A percentile compares a stretch with the other conserved stretches of the same genome.
phyloP scores from a whole-genome alignment of 148 eudicot species.

The Arctostaphylos glauca region DNA sequence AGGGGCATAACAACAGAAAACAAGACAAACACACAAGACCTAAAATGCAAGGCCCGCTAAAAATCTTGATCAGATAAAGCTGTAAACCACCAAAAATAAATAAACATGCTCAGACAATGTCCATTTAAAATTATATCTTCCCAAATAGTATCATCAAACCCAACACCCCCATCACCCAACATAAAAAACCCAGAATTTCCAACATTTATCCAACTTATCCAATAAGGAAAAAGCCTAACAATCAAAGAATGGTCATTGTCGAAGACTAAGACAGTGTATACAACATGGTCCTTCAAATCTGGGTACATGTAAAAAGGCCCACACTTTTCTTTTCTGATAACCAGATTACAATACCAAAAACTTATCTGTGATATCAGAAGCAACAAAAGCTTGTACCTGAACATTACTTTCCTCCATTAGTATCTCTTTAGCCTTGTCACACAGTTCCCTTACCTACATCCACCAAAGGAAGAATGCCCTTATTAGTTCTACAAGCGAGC shows the following conservation, averaged over 20 bases:
- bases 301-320: not conserved
- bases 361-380: not conserved
- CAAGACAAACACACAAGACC: not conserved
- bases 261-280: not conserved
- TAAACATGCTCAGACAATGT: not conserved
- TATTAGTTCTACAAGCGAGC: not conserved
- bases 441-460: constrained; percentile 68
- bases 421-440: constrained; percentile 96
- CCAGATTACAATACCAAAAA: not conserved
- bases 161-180: not conserved
- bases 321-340: not conserved
- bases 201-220: not conserved
- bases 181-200: not conserved
- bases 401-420: constrained; percentile 94
- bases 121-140: not conserved
- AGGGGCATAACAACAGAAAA: not conserved
- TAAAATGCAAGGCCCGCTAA: not conserved
- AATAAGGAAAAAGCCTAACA: not conserved
- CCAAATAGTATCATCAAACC: not conserved
- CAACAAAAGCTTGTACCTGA: constrained; percentile 48
- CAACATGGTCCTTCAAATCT: not conserved
- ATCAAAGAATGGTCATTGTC: not conserved
- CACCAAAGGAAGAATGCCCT: constrained; percentile 16
- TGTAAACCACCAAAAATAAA: not conserved
- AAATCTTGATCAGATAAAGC: not conserved